Conservation (phyloP, 2,329 filamentous ascomycete genomes). For the Boeremia exigua region DNA sequence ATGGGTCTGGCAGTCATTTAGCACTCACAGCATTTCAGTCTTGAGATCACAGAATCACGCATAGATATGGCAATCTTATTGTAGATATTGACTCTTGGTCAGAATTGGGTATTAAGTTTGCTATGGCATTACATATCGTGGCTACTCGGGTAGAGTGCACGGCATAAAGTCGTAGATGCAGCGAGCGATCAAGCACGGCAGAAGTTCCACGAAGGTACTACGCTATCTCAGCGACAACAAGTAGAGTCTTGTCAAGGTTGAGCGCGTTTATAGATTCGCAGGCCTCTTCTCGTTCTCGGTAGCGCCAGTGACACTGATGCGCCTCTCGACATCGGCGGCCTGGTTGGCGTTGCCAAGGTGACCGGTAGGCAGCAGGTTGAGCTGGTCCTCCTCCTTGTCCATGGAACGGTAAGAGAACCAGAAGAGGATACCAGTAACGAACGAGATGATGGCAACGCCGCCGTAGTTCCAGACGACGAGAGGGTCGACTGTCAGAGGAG, state of each 20-base stretch:
- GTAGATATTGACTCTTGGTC: neutral
- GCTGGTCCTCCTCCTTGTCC: slow-evolving; percentile 45
- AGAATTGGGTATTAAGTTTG: slow-evolving; percentile 10
- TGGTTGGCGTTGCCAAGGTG: slow-evolving; percentile 39
- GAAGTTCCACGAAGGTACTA: neutral
- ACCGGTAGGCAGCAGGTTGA: slow-evolving; percentile 49
- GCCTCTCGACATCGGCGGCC: slow-evolving; percentile 40
- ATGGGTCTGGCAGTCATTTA: no score
- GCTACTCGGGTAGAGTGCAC: neutral
- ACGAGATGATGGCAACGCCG: slow-evolving; percentile 44
- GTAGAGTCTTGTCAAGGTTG: neutral
- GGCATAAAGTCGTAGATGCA: neutral
- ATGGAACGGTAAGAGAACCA: slow-evolving; percentile 39
- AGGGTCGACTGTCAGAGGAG: slow-evolving; percentile 36
- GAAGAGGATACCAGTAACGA: slow-evolving; percentile 43
- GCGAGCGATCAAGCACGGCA: neutral
- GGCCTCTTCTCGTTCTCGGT: slow-evolving; percentile 11
- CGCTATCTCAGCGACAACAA: neutral
- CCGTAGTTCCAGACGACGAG: slow-evolving; percentile 46
- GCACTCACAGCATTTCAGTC: no score
- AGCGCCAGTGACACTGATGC: slow-evolving; percentile 20
- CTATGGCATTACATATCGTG: slow-evolving; percentile 9
- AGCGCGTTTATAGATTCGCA: neutral
- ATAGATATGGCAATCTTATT: neutral
- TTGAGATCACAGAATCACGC: neutral